Evolutionary conservation across 2,329 filamentous ascomycete genomes (phyloP).

Genomic region (Fusarium sp.): DNA sequence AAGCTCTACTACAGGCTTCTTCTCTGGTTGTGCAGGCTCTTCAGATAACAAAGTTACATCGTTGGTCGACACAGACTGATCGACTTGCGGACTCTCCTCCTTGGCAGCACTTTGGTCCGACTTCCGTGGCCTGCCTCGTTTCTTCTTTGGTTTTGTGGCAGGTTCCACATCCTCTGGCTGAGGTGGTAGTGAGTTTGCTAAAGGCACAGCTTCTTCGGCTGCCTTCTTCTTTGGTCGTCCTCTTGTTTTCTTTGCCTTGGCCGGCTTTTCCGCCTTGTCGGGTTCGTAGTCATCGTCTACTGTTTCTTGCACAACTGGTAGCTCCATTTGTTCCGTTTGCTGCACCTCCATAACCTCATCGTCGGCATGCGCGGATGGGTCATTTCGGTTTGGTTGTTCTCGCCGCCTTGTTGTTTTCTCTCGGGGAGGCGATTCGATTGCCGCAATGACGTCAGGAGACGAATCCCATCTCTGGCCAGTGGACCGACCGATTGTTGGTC

Average conservation of each 20-base stretch:
- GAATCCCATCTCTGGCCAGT: slow-evolving; percentile 33
- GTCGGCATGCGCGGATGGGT: not conserved
- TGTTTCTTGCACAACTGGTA: slow-evolving; percentile 11
- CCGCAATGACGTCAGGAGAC: slow-evolving; percentile 48
- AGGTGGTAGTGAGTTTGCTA: slow-evolving; percentile 18
- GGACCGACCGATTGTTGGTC: slow-evolving; percentile 5
- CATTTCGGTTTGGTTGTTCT: slow-evolving; percentile 10
- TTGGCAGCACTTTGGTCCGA: slow-evolving; percentile 41
- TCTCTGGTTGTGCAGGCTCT: slow-evolving; percentile 14
- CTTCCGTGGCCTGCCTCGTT: slow-evolving; percentile 62
- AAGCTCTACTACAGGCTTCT: slow-evolving; percentile 7
- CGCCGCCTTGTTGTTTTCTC: slow-evolving; percentile 21
- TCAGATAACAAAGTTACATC: slow-evolving; percentile 18
- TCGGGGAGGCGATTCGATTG: slow-evolving; percentile 30
- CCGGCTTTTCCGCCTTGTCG: slow-evolving; percentile 32
- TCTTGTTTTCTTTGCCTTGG: slow-evolving; percentile 50
- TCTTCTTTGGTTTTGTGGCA: slow-evolving; percentile 52
- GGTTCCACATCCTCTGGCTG: slow-evolving; percentile 22
- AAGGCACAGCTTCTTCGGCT: slow-evolving; percentile 21
- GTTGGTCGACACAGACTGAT: slow-evolving; percentile 1
- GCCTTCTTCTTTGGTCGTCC: slow-evolving; percentile 54
- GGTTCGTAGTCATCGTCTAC: slow-evolving; percentile 25
- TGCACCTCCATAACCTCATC: slow-evolving; percentile 15
- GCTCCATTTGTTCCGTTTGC: slow-evolving; percentile 5
- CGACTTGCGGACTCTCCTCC: slow-evolving; percentile 21